Conservation (phyloP, 2,329 filamentous ascomycete species). For the Claviceps africana region DNA sequence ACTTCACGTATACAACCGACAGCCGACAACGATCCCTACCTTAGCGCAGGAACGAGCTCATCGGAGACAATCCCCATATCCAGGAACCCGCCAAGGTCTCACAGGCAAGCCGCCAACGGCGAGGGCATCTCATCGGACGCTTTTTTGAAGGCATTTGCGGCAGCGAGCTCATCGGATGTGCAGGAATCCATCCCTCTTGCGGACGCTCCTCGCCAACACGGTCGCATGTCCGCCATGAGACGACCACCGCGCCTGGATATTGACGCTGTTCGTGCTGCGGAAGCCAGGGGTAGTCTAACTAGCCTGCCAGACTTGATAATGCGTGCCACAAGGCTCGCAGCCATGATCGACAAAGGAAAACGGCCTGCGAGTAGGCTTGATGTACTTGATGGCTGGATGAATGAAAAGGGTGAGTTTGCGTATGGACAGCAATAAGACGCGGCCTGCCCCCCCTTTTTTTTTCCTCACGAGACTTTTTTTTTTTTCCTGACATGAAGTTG, state of each 20-base stretch:
- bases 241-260: constrained; percentile 67
- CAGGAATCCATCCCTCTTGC: constrained; percentile 17
- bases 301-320: constrained; percentile 84
- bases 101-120: constrained; percentile 7
- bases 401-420: constrained; percentile 25
- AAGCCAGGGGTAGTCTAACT: constrained; percentile 77
- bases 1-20: constrained; percentile 28
- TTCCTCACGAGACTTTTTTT: not conserved
- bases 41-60: constrained; percentile 33
- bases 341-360: constrained; percentile 73
- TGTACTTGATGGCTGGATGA: constrained; percentile 36
- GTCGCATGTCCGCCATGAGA: constrained; percentile 39
- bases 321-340: constrained; percentile 72
- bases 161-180: constrained; percentile 31
- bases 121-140: constrained; percentile 26
- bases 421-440: not conserved
- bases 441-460: not conserved
- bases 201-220: constrained; percentile 19
- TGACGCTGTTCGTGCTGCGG: constrained; percentile 65
- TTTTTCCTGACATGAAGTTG: constrained; percentile 3
- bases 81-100: constrained; percentile 8
- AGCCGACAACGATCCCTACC: constrained; percentile 29
- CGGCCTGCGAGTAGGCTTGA: constrained; percentile 46
- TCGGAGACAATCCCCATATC: constrained; percentile 26
- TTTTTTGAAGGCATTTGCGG: constrained; percentile 36